phyloP scores from a whole-genome alignment of 1,139 yeast species.

The Candida glucosophila region DNA sequence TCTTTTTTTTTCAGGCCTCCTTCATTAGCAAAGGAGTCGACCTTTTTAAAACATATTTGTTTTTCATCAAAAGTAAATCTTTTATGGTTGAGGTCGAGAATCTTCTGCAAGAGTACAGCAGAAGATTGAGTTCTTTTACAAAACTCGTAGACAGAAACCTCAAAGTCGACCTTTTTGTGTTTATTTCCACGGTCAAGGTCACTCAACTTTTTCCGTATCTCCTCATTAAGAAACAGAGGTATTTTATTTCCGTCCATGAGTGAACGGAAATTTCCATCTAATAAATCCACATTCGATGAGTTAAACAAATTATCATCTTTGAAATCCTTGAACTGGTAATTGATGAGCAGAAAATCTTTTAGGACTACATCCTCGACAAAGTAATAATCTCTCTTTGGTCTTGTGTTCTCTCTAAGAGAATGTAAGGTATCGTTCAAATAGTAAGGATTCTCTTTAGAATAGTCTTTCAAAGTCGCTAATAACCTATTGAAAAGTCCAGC shows the following conservation, averaged over 20 bases:
- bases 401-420: conserved; percentile 3
- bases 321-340: conserved; percentile 49
- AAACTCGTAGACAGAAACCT: too few relatives aligned
- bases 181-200: too few relatives aligned
- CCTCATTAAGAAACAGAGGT: too few relatives aligned
- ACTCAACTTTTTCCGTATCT: too few relatives aligned
- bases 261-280: conserved; percentile 23
- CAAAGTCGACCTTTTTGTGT: conserved; percentile 13
- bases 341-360: conserved; percentile 50
- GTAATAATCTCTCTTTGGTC: conserved; percentile 41
- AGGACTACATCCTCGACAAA: conserved; percentile 58
- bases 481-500: conserved; percentile 23
- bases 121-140: too few relatives aligned
- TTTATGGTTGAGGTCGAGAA: conserved; percentile 6
- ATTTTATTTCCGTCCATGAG: conserved; percentile 6
- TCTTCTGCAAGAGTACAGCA: too few relatives aligned
- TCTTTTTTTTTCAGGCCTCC: conserved; percentile 1
- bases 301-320: conserved; percentile 39
- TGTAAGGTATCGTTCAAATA: conserved; percentile 4
- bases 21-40: neutral
- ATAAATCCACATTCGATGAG: conserved; percentile 20
- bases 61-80: conserved; percentile 7
- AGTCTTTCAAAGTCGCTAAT: conserved; percentile 7
- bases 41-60: conserved; percentile 1
- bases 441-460: conserved; percentile 20